Conservation (phyloP, 495 filamentous ascomycete species). For the Penicillium ochrochloron region DNA sequence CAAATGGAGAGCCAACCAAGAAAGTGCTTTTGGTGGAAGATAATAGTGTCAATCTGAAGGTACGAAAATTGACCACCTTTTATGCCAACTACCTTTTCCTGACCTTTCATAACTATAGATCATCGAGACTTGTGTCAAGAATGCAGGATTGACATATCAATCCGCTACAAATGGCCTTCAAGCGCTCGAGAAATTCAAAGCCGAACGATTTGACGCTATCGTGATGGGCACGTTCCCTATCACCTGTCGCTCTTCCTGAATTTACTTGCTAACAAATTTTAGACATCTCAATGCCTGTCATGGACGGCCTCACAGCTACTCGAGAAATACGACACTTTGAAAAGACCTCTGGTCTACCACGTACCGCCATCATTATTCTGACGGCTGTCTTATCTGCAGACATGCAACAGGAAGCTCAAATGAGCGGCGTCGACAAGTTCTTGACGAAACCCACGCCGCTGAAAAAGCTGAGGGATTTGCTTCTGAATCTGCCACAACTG, state of each 20-base stretch:
- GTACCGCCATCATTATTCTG: constrained; percentile 61
- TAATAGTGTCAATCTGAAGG: constrained; percentile 66
- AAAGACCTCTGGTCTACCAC: constrained; percentile 21
- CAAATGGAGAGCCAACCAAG: not conserved
- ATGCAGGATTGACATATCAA: constrained; percentile 19
- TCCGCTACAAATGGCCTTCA: constrained; percentile 29
- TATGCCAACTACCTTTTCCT: not conserved
- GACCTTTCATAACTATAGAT: constrained; percentile 12
- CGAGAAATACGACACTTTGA: constrained; percentile 61
- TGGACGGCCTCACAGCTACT: constrained; percentile 66
- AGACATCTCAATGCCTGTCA: constrained; percentile 70
- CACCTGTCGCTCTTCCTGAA: not conserved
- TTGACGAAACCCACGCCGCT: constrained; percentile 63
- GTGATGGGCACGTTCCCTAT: constrained; percentile 41
- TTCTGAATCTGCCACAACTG: constrained; percentile 12
- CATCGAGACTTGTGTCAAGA: constrained; percentile 30
- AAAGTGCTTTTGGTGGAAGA: constrained; percentile 65
- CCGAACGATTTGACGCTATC: constrained; percentile 44
- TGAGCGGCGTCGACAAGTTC: constrained; percentile 64
- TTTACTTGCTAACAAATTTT: constrained; percentile 2
- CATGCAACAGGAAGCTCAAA: constrained; percentile 61
- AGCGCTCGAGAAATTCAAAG: constrained; percentile 52
- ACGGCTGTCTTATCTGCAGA: constrained; percentile 59
- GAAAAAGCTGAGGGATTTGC: constrained; percentile 30
- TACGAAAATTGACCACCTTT: constrained; percentile 21